Percentiles rank a stretch among this genome's conserved stretches.
phyloP scores from a whole-genome alignment of 345 rosid genomes.

The Camelina laxa region DNA sequence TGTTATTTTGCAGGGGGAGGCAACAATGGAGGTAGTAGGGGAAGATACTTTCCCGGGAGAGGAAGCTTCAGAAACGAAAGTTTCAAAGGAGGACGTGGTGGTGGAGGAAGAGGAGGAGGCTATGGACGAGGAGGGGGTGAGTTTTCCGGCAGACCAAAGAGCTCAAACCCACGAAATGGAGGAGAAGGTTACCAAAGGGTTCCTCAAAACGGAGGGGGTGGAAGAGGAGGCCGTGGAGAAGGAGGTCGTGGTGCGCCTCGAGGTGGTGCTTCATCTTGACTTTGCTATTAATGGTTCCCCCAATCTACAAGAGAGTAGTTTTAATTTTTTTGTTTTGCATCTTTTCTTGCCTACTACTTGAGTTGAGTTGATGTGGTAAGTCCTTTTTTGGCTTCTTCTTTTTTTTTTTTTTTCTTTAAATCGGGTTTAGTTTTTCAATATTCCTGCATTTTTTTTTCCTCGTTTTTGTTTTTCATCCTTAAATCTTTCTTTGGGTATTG shows the following conservation, averaged over 20 bases:
- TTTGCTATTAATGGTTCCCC: slow-evolving; percentile 17
- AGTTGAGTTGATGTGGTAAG: slow-evolving; percentile 33
- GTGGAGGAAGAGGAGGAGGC: slow-evolving; percentile 56
- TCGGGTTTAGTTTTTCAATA: slow-evolving; percentile 21
- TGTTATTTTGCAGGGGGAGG: slow-evolving; percentile 33
- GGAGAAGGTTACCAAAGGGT: slow-evolving; percentile 61
- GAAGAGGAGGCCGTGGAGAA: slow-evolving; percentile 51
- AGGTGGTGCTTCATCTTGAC: slow-evolving; percentile 46
- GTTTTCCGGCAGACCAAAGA: slow-evolving; percentile 67
- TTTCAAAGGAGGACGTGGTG: slow-evolving; percentile 48
- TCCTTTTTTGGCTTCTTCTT: slow-evolving; percentile 13
- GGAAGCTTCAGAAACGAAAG: slow-evolving; percentile 60
- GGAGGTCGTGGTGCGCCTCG: slow-evolving; percentile 43
- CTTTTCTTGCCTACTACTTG: slow-evolving; percentile 5
- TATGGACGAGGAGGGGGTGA: slow-evolving; percentile 55
- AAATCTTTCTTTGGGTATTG: slow-evolving; percentile 17
- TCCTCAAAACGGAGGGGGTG: slow-evolving; percentile 61
- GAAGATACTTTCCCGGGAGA: slow-evolving; percentile 58
- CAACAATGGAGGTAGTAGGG: slow-evolving; percentile 49
- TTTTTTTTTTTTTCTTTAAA: neutral
- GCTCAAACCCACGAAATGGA: slow-evolving; percentile 54
- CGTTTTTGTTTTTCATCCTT: slow-evolving; percentile 28
- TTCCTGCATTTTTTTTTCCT: slow-evolving; percentile 6
- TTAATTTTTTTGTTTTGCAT: slow-evolving; percentile 8
- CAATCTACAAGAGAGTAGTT: slow-evolving; percentile 30